Evolutionary conservation across 805 yeast genomes (phyloP), one percentile per base, ranked within the genome.

Genomic region (Wickerhamomyces ciferrii): DNA sequence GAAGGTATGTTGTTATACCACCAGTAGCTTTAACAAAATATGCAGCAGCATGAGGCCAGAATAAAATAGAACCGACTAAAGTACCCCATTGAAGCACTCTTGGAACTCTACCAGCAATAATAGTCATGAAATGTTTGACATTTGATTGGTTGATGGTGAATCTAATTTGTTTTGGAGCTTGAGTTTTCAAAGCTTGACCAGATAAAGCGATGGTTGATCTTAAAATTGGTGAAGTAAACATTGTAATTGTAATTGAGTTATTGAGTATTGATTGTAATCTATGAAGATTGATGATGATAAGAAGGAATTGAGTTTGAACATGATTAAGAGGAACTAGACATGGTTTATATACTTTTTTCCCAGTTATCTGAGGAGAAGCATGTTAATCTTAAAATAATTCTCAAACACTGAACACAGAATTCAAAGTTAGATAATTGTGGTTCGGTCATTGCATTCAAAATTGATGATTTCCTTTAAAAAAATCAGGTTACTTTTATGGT

Each of bases 141-240:
- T 52, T 55, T n/a, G 54, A 43, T 10, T 43, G 39, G 45, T 52
- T 57, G 39, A 57, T 47, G 5, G 51, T 39, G 19, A 57, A 43
- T 42, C 50, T 55, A 39, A 55, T 52, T 39, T 50, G 53, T 46
- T 50, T 48, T 38, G 53, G 49, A 42, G 56, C 53, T 39, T 47
- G 48, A 21, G 52, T 51, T 38, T 48, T 51, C 19, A 55, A 52
- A 38, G 51, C 48, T 44, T 54, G 51, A 29, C 48, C 48, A 13
- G 49, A 45, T 23, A 53, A 34, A n/a, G 63, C 43, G 38, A 58
- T 51, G 15, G 63, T 51, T 42, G 58, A 54, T 59, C 63, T 59
- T 48, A 56, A 48, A 42, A 56, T 43, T 46, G 53, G 51, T 10
- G 63, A 46, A 25, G 59, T 43, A 53, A 54, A 53, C 63, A 59